Evolutionary conservation across 2,329 filamentous ascomycete genomes (phyloP).

Genomic region (Alternaria atra): DNA sequence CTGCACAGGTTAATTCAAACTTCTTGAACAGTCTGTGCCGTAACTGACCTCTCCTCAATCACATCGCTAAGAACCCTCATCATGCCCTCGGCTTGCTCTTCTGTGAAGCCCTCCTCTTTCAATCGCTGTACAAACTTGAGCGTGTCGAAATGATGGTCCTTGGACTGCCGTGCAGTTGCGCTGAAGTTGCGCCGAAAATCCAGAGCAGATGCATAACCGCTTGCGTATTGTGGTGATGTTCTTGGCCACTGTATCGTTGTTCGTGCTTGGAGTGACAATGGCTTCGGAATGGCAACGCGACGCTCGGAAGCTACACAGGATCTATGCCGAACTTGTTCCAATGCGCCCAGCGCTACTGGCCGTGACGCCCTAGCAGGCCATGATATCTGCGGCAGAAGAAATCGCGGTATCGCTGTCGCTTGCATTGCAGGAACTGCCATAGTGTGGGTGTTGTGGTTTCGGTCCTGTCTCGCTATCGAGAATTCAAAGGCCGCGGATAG

Average conservation of each 20-base stretch:
- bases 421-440: constrained; percentile 39
- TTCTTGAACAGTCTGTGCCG: not conserved
- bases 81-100: constrained; percentile 95
- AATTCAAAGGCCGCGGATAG: constrained; percentile 15
- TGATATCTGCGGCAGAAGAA: constrained; percentile 50
- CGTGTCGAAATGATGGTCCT: constrained; percentile 97
- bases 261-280: constrained; percentile 18
- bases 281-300: constrained; percentile 18
- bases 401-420: constrained; percentile 47
- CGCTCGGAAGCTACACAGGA: constrained; percentile 23
- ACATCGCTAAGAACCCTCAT: constrained; percentile 97
- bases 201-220: constrained; percentile 12
- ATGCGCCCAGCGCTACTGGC: constrained; percentile 24
- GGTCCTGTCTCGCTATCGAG: constrained; percentile 11
- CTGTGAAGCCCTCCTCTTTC: constrained; percentile 90
- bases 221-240: constrained; percentile 7
- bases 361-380: constrained; percentile 43
- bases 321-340: constrained; percentile 28
- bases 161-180: constrained; percentile 66
- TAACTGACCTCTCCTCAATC: constrained; percentile 83
- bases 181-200: constrained; percentile 65
- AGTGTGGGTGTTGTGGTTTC: constrained; percentile 27
- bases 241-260: constrained; percentile 14
- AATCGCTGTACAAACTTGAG: constrained; percentile 94
- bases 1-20: constrained; percentile 55